Evolutionary conservation across 345 rosid species (phyloP), one percentile per base, ranked within the genome.

Genomic region (Gossypium arboreum): DNA sequence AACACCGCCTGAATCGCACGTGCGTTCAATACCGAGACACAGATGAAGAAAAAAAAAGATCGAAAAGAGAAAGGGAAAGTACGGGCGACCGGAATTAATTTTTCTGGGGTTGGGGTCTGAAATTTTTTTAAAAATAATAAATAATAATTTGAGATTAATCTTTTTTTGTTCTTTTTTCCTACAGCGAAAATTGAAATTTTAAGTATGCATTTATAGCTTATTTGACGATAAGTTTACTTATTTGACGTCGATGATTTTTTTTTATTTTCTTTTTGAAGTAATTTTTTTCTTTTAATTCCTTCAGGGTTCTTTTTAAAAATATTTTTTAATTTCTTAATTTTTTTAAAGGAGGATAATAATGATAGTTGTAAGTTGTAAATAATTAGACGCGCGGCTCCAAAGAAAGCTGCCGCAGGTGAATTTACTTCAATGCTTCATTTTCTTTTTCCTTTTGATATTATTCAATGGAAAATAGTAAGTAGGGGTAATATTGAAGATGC

Each of bases 1-100:
- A 48, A 68, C 72, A 68, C 61, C 29, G 71, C 60, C 58, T 25
- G 22, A 51, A 51, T 51, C 56, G 56, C 56, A 51, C 56, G 56
- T 51, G 56, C 56, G n/a, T 51, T 51, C 18, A 51, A 51, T 51
- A 51, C 56, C 56, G 56, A 13, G 55, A 51, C 5, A 51, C n/a
- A 51, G 16, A 15, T 1, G 2, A 15, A 16, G 7, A 51, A 15
- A 51, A 48, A 47, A 12, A 12, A 48, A 48, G 52, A 48, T 48
- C 6, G 13, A 12, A 12, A 48, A 48, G 52, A 10, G 52, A 12
- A 48, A 48, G 15, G 52, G 52, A 1, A 11, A 48, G 57, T 48
- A 48, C 52, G 52, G 57, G 9, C 57, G 3, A 54, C 15, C 13
- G 15, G 15, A 11, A 10, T 48, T 48, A 48, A 48, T 2, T 12